Evolutionary conservation across 768 basidiomycete species (phyloP), one percentile per base, ranked within the genome.

Genomic region (Pleurotus djamor): DNA sequence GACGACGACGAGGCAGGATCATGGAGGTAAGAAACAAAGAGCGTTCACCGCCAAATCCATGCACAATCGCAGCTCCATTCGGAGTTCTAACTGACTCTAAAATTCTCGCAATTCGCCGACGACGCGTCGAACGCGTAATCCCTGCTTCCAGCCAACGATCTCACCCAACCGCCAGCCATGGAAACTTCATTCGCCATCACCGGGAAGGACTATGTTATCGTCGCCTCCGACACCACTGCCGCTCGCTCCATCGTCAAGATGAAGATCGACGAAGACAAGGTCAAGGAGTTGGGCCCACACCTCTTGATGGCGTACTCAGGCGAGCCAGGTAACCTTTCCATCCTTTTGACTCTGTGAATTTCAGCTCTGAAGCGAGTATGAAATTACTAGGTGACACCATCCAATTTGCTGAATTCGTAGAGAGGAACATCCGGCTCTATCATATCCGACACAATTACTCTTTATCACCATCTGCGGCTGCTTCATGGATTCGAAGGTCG

Each of bases 181-280:
- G 94, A 97, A 70, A 91, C 87, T 55, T 93, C 92, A 14, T 95
- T 98, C 71, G 94, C 90, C 38, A 69, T 98, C 57, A 91, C 85
- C 43, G 96, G 96, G 52, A 96, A 97, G 71, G 96, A 88, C 67
- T 99, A 94, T 75, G 89, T 94, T 58, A 84, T 99, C 62, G 76
- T 99, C 66, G 94, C 96, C 2, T 87, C 95, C 8, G 96, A 98
- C 74, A 94, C 89, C 6, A 92, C 88, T 12, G 86, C 94, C 6
- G 86, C 89, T 3, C 83, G 93, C 65, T 97, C 94, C 35, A 93
- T 99, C 74, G 88, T 98, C 70, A 96, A 95, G 77, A 97, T 98
- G 94, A 97, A 98, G 79, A 71, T 82, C 38, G 94, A 97, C 74
- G 92, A 93, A 76, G 96, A 98, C 81, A 98, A 98, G 79, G 93